A percentile compares a stretch with the other conserved stretches of the same genome.
Conservation (phyloP, 2,329 filamentous ascomycete genomes). For the Trichoderma hamatum region DNA sequence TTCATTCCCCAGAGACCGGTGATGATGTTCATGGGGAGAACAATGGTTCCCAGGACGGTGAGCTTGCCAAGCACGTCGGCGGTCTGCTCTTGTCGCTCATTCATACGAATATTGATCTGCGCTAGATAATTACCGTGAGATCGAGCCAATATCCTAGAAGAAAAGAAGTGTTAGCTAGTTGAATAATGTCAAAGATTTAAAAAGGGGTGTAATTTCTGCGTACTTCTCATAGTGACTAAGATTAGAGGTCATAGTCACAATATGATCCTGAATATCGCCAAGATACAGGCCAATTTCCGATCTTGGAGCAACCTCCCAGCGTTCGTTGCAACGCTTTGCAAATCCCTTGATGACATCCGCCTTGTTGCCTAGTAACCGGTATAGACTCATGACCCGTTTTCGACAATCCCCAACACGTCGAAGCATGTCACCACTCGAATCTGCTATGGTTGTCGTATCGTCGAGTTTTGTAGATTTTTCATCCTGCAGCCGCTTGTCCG, state of each 20-base stretch:
- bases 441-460: constrained; percentile 47
- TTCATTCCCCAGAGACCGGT: constrained; percentile 99
- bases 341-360: constrained; percentile 99
- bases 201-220: constrained; percentile 35
- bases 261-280: constrained; percentile 98
- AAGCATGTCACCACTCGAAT: constrained; percentile 77
- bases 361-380: constrained; percentile 91
- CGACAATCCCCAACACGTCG: constrained; percentile 89
- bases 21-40: constrained; percentile 98
- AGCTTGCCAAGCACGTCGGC: constrained; percentile 93
- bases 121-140: constrained; percentile 98
- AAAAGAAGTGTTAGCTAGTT: not conserved
- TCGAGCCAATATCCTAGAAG: constrained; percentile 75
- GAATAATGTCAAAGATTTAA: not conserved
- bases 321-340: constrained; percentile 96
- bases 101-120: constrained; percentile 99
- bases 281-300: constrained; percentile 97
- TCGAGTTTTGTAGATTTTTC: constrained; percentile 51
- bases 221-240: constrained; percentile 95
- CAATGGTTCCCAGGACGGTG: constrained; percentile 94
- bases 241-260: constrained; percentile 98
- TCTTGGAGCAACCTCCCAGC: constrained; percentile 93
- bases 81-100: constrained; percentile 93
- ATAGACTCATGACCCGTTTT: constrained; percentile 96
- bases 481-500: constrained; percentile 47